Evolutionary conservation across 1,139 yeast genomes (phyloP), one percentile per base, ranked within the genome.

Genomic region (Scheffersomyces segobiensis): DNA sequence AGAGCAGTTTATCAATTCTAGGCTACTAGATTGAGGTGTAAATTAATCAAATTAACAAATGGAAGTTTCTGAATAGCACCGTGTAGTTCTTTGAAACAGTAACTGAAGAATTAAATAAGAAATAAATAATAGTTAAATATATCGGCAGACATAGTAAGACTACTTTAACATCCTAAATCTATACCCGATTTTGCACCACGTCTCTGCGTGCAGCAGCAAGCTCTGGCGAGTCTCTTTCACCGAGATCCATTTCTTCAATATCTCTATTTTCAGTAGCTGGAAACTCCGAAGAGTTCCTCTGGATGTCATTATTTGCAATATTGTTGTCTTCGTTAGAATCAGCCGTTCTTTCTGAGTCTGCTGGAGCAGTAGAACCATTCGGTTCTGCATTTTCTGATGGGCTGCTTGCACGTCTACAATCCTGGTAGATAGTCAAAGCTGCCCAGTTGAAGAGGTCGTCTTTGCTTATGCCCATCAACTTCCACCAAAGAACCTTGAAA

Each of bases 391-490:
- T 32, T 7, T 52, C 54, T 48, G 42, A 26, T 8, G 53, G 55
- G 48, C 20, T 55, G 49, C 51, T 57, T 18, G 46, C 52, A 53
- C 56, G 24, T 52, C 65, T 49, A 50, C 52, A 55, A 26, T 65
- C 63, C 47, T 66, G 69, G 61, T 81, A 83, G 46, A 76, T 67
- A 49, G 70, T 67, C 52, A 85, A 69, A 20, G 86, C 86, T 21
- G 83, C 85, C 76, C 85, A 82, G 68, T 85, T 77, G 65, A 78
- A 80, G 55, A 87, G 65, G 62, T 86, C 85, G 1, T 66, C 62
- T 57, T 68, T 77, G 1, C 77, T 63, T 50, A 87, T 77, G 1
- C 89, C 89, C 87, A 87, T 83, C 3, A 83, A 21, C 53, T 67
- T 70, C 88, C 89, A 87, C 69, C 83, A 82, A 0, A 82, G 19